Evolutionary conservation across 306 rosid species (phyloP), one percentile per base, ranked within the genome.

Genomic region (Ziziphus jujuba): DNA sequence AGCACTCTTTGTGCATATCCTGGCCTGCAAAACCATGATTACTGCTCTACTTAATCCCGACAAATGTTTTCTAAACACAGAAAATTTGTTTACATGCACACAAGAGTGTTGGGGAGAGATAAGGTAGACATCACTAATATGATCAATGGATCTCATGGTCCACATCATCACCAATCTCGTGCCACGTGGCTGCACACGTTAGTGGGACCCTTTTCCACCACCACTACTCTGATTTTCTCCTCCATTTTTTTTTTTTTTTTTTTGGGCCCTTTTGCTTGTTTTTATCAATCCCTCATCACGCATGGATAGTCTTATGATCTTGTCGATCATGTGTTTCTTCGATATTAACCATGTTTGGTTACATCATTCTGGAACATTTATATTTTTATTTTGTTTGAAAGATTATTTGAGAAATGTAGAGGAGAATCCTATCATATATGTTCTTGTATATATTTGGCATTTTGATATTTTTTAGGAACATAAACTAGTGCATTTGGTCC

Each of bases 281-380:
- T 43, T 43, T 14, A 21, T 2, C 12, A n/a, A 21, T 22, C 31
- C 35, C 38, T 12, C 51, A 35, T 35, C 64, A 13, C 70, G 70
- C 70, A 58, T 72, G 76, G 76, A 72, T 63, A 47, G 64, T 20
- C 5, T 44, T 45, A 63, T 63, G 63, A 72, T 72, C 33, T 16
- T 72, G 76, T 72, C 70, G 63, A 62, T 72, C 10, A 13, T 44
- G 44, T 66, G 63, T 48, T 48, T n/a, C 19, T 22, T 31, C 65
- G 9, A 0, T 51, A 9, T 61, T 21, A 17, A 28, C 19, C 43
- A n/a, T n/a, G n/a, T 62, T 71, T 61, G 24, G 44, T 47, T 43
- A 16, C 67, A 50, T 71, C 38, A 45, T 40, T 38, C 43, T 49
- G 24, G 35, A 70, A 35, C n/a, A 25, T 53, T 16, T 69, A 23